Base-by-base conservation (phyloP, 108 stramenopile species). In the Nitzschia sp. region DNA sequence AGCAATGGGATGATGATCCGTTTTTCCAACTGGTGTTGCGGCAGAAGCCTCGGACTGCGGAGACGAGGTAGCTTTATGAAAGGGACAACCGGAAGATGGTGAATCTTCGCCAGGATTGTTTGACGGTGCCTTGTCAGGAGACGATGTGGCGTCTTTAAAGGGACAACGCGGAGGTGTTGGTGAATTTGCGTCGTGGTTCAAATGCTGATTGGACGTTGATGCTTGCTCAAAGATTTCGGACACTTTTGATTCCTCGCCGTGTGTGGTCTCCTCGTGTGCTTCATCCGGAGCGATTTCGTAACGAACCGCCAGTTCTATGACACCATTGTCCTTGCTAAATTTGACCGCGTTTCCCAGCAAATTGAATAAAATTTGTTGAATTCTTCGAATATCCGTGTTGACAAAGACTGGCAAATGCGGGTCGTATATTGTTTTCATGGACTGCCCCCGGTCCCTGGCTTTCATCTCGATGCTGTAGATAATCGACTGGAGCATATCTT, bases 341-440 rank as follows among this genome's bases (percentile, higher is more conserved):
- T 82, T 82, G 54, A 73, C 54, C 11, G 81, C 76, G 46, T 82
- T 82, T 42, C 81, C 77, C 5, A 82, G 68, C 30, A 82, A 38
- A 51, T 82, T 82, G 68, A 72, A 82, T 21, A 82, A 55, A 34
- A 82, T 74, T 51, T 82, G 81, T 46, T 82, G 81, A 45, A 82
- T 46, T 47, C 81, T 42, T 25, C 76, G 72, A 30, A 68, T 74
- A 42, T 82, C 81, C 26, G 69, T 78, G 25, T 73, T 23, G n/a
- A 82, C 28, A 25, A 35, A 34, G 31, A 69, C 71, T 18, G 63
- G 55, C 8, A 82, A 23, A 18, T 31, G 3, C 5, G 59, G 46
- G 31, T 45, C 42, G 29, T 70, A 77, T 0, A 46, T 30, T 2
- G 76, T 66, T 28, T 46, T 36, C 17, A 82, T 31, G 2, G 27